phyloP scores from a whole-genome alignment of 768 basidiomycete genomes.

The Pseudohyphozyma bogoriensis region DNA sequence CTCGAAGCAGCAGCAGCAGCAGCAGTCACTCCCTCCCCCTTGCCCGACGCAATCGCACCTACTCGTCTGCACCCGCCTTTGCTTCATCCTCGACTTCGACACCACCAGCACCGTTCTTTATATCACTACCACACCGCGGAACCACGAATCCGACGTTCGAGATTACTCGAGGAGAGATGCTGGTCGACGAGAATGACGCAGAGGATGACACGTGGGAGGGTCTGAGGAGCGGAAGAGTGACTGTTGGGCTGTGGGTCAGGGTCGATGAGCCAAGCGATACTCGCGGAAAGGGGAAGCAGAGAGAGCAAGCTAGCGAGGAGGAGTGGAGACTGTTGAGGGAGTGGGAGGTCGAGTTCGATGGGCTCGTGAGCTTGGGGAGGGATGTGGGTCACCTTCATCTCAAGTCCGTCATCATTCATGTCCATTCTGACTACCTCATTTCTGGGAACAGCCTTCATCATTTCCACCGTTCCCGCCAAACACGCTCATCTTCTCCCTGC shows the following conservation, averaged over 20 bases:
- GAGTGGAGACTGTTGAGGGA: slow-evolving; percentile 11
- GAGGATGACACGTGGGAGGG: slow-evolving; percentile 12
- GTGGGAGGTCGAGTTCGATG: slow-evolving; percentile 23
- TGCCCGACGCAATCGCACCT: background rate
- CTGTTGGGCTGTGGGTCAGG: slow-evolving; percentile 10
- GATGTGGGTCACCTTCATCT: slow-evolving; percentile 9
- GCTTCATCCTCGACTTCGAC: background rate
- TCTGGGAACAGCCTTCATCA: slow-evolving; percentile 2
- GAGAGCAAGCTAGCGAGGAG: background rate
- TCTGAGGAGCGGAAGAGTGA: background rate
- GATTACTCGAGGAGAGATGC: background rate
- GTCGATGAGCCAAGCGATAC: background rate
- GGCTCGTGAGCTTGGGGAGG: slow-evolving; percentile 19
- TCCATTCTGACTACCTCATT: background rate
- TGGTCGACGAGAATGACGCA: background rate
- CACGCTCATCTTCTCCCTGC: slow-evolving; percentile 23
- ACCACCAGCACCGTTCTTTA: slow-evolving; percentile 10
- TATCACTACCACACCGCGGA: background rate
- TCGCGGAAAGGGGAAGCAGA: background rate
- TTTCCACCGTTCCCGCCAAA: slow-evolving; percentile 26
- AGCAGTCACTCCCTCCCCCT: background rate
- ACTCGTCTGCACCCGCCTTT: background rate
- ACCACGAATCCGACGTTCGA: slow-evolving; percentile 7
- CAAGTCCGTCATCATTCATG: background rate
- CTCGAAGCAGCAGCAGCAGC: background rate